Base-by-base conservation (phyloP, 495 filamentous ascomycete genomes). In the Choiromyces venosus region DNA sequence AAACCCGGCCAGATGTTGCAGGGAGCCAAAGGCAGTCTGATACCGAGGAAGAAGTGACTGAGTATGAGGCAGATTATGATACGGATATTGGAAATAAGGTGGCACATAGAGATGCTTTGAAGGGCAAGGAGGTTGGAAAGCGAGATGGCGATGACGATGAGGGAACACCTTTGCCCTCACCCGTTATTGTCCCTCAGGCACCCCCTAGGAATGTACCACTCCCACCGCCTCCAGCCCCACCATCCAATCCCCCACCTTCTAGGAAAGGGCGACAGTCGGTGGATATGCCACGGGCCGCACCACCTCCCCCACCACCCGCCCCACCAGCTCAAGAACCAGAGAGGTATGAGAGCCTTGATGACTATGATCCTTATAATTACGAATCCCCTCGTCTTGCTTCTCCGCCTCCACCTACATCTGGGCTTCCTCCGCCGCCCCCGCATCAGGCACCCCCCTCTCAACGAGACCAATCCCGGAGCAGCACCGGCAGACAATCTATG, bases 31-130 rank as follows among this genome's bases (percentile, higher is more conserved):
- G 75, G n/a, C 75, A 74, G 42, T 81, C 82, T 83, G 91, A 92
- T 56, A 91, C 87, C 25, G 92, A 94, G 64, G 87, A 86, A 77
- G 93, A 95, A 80, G 85, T 92, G 44, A 96, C 92, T 2, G 95
- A 97, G 82, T 98, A 98, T 81, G 95, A 99, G 82, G 95, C 94
- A 29, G 95, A 98, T 80, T 98, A 99, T 81, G 95, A 98, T 77
- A 99, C 95, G 52, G 95, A 98, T 82, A 97, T 99, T 76, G 94
- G 91, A 1, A 91, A 96, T 65, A 90, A 92, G 38, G 93, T 88
- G 14, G 91, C 91, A 56, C 91, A 95, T 81, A 95, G 96, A 83
- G 95, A 97, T 84, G 94, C 95, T 5, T 82, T 98, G 71, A 96
- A 93, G 78, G 82, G 92, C 29, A 93, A 97, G 83, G 89, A 87